Evolutionary conservation across 2,329 filamentous ascomycete genomes (phyloP), one percentile per base, ranked within the genome.

Genomic region (Trichoderma atrobrunneum): DNA sequence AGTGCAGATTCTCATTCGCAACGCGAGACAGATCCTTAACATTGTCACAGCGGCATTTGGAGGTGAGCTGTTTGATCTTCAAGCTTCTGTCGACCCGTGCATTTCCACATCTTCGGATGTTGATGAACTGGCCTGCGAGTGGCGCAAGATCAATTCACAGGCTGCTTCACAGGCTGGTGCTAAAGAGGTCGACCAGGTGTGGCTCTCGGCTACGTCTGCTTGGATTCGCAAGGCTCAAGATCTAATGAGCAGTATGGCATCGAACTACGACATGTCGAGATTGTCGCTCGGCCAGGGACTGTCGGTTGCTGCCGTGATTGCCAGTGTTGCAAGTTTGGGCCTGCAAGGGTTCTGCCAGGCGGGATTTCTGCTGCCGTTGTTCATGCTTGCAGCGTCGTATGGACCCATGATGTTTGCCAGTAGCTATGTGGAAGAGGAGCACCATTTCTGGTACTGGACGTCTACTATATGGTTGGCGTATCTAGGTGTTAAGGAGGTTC

Each of bases 391-490:
- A 0, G 62, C 90, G 0, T 81, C 87, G 0, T 97, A 98, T 78
- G 90, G 91, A 1, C 80, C 89, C 48, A 97, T 98, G 90, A 98
- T 98, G 95, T 98, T 98, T 82, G 95, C 95, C 11, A 97, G 93
- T 79, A 98, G 95, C 78, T 99, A 96, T 80, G 94, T 99, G 2
- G 96, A 99, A 81, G 96, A 99, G 82, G 96, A 99, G 80, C 96
- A 99, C 64, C 94, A 98, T 76, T 98, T 97, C 80, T 99, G 96
- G 96, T 98, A 99, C 82, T 98, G 95, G 94, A 83, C 89, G 1
- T 88, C 91, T 0, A 90, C 92, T 0, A 87, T 89, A 7, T 97
- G 93, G 93, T 78, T 92, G 36, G 81, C 85, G 1, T 83, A 86
- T 34, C 82, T 91, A 14, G 85, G 84, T 36, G 74, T 87, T 56